A percentile compares a stretch with the other conserved stretches of the same genome.
phyloP scores from a whole-genome alignment of 177 flowering plant genomes.

The Vitis hybrid region DNA sequence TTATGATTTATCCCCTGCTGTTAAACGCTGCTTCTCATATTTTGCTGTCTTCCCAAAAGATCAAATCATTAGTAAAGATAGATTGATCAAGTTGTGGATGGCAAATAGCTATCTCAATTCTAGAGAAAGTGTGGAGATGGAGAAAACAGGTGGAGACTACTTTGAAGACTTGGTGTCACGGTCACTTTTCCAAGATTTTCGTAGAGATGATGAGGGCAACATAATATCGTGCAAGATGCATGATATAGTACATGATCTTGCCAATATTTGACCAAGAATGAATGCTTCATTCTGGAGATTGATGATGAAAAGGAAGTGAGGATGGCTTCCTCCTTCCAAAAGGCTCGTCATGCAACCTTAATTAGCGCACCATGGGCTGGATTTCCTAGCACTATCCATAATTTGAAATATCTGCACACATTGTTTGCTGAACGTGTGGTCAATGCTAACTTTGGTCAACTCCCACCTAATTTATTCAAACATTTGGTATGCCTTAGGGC shows the following conservation, averaged over 20 bases:
- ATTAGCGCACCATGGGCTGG: accelerated
- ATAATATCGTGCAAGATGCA: slow-evolving; percentile 17
- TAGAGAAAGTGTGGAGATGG: slow-evolving; percentile 2
- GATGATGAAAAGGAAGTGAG: not conserved
- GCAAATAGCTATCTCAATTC: slow-evolving; percentile 10
- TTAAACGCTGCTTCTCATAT: slow-evolving; percentile 10
- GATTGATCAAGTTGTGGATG: slow-evolving; percentile 19
- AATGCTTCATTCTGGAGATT: not conserved
- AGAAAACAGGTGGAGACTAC: slow-evolving; percentile 15
- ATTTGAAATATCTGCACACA: too few relatives aligned
- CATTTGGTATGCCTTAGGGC: slow-evolving; percentile 9
- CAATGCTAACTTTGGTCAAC: accelerated
- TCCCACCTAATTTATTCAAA: not conserved
- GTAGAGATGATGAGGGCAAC: not conserved
- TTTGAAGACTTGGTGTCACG: slow-evolving; percentile 16
- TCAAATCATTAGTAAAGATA: not conserved
- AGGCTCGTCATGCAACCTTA: not conserved
- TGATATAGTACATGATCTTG: slow-evolving; percentile 26
- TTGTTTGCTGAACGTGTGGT: too few relatives aligned
- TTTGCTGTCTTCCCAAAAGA: slow-evolving; percentile 23
- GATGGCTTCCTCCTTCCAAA: not conserved
- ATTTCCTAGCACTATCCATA: too few relatives aligned
- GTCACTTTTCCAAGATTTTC: slow-evolving; percentile 21
- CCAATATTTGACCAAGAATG: slow-evolving; percentile 5
- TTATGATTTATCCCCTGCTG: too few relatives aligned